phyloP scores from a whole-genome alignment of 108 stramenopile species.

The Pinguiococcus pyrenoidosus region DNA sequence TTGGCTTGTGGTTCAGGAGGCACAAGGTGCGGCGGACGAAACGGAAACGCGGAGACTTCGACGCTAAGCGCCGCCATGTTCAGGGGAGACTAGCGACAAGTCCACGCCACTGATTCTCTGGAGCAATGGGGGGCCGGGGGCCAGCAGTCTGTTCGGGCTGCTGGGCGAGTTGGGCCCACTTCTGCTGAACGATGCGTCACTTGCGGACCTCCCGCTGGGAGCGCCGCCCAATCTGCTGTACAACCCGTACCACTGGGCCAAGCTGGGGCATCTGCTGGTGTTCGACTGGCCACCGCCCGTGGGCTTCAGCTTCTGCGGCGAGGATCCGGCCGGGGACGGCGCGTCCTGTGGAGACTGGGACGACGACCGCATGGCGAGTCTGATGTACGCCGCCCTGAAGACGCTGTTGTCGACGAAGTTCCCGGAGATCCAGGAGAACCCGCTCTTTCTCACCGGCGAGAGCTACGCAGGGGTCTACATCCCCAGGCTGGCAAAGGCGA shows the following conservation, averaged over 20 bases:
- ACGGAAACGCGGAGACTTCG: too few species aligned
- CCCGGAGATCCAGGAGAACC: slow-evolving; percentile 33
- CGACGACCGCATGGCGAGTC: slow-evolving; percentile 45
- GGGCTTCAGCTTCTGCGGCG: slow-evolving; percentile 54
- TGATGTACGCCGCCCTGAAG: slow-evolving; percentile 39
- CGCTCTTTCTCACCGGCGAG: slow-evolving; percentile 63
- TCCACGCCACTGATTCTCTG: slow-evolving; percentile 61
- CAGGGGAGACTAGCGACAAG: too few species aligned
- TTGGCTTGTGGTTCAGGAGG: too few species aligned
- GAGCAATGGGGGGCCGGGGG: slow-evolving; percentile 70
- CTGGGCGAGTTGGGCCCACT: slow-evolving; percentile 53
- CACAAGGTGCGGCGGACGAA: too few species aligned
- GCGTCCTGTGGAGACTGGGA: slow-evolving; percentile 48
- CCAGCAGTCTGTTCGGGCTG: slow-evolving; percentile 46
- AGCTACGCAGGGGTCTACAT: slow-evolving; percentile 64
- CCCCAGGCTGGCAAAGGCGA: slow-evolving; percentile 51
- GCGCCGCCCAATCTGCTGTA: slow-evolving; percentile 28
- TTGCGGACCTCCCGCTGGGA: not conserved
- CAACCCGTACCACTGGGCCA: slow-evolving; percentile 47
- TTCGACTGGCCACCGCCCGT: slow-evolving; percentile 64
- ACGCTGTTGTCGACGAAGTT: slow-evolving; percentile 47
- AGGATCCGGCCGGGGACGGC: slow-evolving; percentile 12
- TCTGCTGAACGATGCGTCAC: slow-evolving; percentile 39
- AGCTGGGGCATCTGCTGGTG: slow-evolving; percentile 45
- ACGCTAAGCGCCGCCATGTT: too few species aligned